Base-by-base conservation (phyloP, 2,329 filamentous ascomycete species). In the Acrodontium crateriforme region DNA sequence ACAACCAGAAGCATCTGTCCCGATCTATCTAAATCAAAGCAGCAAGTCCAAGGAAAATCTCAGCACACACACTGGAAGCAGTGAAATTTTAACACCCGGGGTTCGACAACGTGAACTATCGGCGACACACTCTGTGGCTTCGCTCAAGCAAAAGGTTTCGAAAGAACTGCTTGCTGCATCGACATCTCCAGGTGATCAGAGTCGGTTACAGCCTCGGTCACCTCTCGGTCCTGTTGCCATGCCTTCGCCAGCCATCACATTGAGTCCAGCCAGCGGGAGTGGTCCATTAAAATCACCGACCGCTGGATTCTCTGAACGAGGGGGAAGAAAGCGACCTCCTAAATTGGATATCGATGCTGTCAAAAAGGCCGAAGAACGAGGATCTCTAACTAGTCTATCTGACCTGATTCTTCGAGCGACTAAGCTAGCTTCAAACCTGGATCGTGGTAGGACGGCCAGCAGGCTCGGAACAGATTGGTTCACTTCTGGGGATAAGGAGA, bases 361-460 rank as follows among this genome's bases (percentile, higher is more conserved):
- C 3, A 70, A 74, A 39, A 74, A 78, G 14, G 80, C 81, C 10
- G 83, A 94, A 53, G 71, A 78, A 1, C 72, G 89, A 46, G 85
- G 83, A 3, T 94, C 85, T 50, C 63, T 93, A 38, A 95, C 89
- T 2, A 94, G 85, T 54, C 60, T 98, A 34, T 79, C 85, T 0
- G 89, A 95, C 50, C 60, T 98, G 35, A 95, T 98, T 41, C 69
- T 74, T 45, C 72, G 89, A 42, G 89, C 89, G 8, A 95, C 87
- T 1, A 74, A 73, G 39, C 61, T 95, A 19, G 87, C 85, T 10
- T 72, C 81, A 0, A 84, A 92, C 55, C 74, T 98, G 33, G 87
- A 95, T 45, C 75, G 75, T 39, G 87, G 87, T 9, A 76, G 59
- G 39, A 75, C 73, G 12, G 71, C 71, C 9, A 75, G 71, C 45